A percentile compares a stretch with the other conserved stretches of the same genome.
These are phyloP conservation scores for Amanita exitialis DNA, from an alignment of 768 basidiomycete species.

Conservation along the genomic window DNA sequence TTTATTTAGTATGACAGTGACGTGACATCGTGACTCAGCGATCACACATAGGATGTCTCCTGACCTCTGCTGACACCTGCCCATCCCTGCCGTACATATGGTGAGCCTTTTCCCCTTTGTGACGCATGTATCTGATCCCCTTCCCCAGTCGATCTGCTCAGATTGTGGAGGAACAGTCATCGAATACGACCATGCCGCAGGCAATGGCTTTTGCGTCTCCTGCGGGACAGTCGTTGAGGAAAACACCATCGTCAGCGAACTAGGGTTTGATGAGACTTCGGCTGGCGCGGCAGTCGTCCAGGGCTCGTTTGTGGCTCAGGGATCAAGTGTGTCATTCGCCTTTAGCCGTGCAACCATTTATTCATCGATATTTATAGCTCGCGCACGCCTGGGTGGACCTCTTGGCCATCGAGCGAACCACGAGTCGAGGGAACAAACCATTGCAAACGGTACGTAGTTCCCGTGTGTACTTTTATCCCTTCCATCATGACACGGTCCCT, in stretches of 20 bases:
- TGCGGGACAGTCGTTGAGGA: conserved; percentile 92
- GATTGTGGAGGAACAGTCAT: conserved; percentile 80
- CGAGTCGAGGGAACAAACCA: conserved; percentile 86
- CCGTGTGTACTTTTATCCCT: conserved; percentile 11
- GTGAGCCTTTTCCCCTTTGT: neutral
- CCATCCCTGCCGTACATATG: neutral
- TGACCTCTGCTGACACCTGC: neutral
- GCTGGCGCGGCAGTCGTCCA: conserved; percentile 92
- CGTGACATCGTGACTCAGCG: neutral
- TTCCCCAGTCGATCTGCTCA: conserved; percentile 47
- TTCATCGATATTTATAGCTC: conserved; percentile 35
- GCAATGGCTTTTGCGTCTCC: conserved; percentile 75
- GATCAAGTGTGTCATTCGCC: conserved; percentile 60
- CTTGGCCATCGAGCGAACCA: conserved; percentile 70
- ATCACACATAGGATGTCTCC: neutral
- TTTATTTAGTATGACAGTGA: neutral
- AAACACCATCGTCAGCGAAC: conserved; percentile 88
- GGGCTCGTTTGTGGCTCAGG: conserved; percentile 85
- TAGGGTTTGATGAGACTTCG: conserved; percentile 91
- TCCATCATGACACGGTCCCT: conserved; percentile 1
- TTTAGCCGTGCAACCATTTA: neutral
- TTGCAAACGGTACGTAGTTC: conserved; percentile 61
- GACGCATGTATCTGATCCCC: neutral
- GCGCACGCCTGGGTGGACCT: conserved; percentile 73
- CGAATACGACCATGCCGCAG: conserved; percentile 77